Conservation (phyloP, 768 basidiomycete species). For the Tylopilus plumbeoviolaceoides region DNA sequence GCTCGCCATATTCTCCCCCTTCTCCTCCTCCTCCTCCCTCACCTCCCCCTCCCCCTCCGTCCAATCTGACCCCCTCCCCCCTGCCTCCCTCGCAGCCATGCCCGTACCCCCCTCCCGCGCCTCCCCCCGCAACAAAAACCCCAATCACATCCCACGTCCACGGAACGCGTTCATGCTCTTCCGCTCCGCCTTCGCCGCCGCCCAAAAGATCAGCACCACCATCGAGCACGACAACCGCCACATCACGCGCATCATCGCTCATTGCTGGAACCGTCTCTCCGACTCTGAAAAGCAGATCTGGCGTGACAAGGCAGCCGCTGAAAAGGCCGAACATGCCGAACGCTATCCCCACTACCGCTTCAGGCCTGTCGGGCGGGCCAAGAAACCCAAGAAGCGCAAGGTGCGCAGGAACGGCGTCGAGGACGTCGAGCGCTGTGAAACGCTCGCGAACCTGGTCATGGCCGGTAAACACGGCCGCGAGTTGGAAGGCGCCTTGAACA, state of each 20-base stretch:
- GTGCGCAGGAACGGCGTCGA: slow-evolving; percentile 47
- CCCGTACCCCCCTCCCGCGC: slow-evolving; percentile 28
- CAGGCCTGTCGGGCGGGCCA: slow-evolving; percentile 40
- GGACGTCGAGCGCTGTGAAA: slow-evolving; percentile 47
- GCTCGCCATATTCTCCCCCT: slow-evolving; percentile 4
- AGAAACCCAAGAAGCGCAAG: slow-evolving; percentile 45
- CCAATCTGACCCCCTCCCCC: background rate
- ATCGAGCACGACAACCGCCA: slow-evolving; percentile 57
- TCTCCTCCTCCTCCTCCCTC: slow-evolving; percentile 10
- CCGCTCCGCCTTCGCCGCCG: slow-evolving; percentile 55
- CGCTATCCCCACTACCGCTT: slow-evolving; percentile 56
- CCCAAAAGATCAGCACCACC: slow-evolving; percentile 42
- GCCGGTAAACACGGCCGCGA: slow-evolving; percentile 49
- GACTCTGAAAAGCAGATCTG: slow-evolving; percentile 49
- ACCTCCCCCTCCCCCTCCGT: slow-evolving; percentile 9
- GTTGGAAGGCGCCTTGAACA: slow-evolving; percentile 41
- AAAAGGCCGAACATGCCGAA: slow-evolving; percentile 45
- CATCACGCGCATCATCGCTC: slow-evolving; percentile 53
- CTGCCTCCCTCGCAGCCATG: slow-evolving; percentile 24
- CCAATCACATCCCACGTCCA: slow-evolving; percentile 41
- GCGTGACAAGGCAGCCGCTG: slow-evolving; percentile 46
- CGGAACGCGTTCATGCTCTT: slow-evolving; percentile 53
- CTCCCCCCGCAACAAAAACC: slow-evolving; percentile 29
- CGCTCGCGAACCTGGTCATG: slow-evolving; percentile 47
- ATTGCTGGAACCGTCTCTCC: slow-evolving; percentile 52